These are phyloP conservation scores for Kodamaea lidongshanica DNA, from an alignment of 805 yeast genomes.

Conservation along the genomic window DNA sequence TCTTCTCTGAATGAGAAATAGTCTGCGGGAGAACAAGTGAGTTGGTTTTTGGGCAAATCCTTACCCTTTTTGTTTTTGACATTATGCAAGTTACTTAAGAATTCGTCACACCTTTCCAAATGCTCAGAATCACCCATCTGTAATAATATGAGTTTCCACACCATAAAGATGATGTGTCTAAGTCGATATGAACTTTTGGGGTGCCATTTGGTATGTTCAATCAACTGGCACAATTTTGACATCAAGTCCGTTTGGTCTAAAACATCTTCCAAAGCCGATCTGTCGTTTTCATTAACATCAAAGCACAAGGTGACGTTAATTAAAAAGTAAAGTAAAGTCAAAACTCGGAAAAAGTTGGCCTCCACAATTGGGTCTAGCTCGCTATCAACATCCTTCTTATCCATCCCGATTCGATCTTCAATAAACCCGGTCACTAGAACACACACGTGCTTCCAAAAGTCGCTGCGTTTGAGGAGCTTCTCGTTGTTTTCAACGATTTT, in stretches of 20 bases:
- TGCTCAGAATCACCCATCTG: slow-evolving; percentile 55
- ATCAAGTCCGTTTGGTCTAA: slow-evolving; percentile 36
- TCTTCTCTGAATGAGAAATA: slow-evolving; percentile 77
- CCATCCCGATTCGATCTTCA: slow-evolving; percentile 5
- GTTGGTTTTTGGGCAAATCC: slow-evolving; percentile 19
- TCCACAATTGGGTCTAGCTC: neutral
- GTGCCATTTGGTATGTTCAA: slow-evolving; percentile 66
- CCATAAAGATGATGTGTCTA: slow-evolving; percentile 48
- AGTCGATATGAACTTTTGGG: slow-evolving; percentile 37
- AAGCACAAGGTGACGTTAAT: slow-evolving; percentile 19
- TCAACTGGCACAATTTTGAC: slow-evolving; percentile 37
- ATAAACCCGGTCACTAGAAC: slow-evolving; percentile 9
- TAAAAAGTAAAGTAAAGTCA: slow-evolving; percentile 32
- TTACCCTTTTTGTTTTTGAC: slow-evolving; percentile 20
- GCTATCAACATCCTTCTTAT: slow-evolving; percentile 1
- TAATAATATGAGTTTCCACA: slow-evolving; percentile 49
- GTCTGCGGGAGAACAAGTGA: slow-evolving; percentile 73
- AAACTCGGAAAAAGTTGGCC: slow-evolving; percentile 16
- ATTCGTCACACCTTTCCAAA: slow-evolving; percentile 40
- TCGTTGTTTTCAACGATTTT: slow-evolving; percentile 11
- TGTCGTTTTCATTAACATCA: slow-evolving; percentile 6
- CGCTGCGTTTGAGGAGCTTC: neutral
- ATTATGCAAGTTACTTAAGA: slow-evolving; percentile 38
- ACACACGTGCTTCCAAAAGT: slow-evolving; percentile 7
- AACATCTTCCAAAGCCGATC: slow-evolving; percentile 10